A percentile compares a stretch with the other conserved stretches of the same genome.
phyloP scores from a whole-genome alignment of 805 yeast genomes.

The Komagataella ulmi region DNA sequence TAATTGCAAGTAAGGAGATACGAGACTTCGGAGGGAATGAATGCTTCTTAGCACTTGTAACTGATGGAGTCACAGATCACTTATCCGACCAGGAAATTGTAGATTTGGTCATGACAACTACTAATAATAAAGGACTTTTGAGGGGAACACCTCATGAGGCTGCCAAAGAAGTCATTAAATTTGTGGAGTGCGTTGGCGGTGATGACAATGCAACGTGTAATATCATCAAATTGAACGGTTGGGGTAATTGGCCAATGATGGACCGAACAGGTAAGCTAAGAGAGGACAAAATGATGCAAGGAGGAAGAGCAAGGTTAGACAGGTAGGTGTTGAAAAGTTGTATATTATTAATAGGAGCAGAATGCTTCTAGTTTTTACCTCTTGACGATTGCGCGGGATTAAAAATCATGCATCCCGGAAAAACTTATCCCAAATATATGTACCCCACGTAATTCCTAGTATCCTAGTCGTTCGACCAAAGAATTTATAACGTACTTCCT shows the following conservation, averaged over 20 bases:
- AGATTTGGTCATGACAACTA: slow-evolving; percentile 67
- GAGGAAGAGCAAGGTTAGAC: not conserved
- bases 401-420: not conserved
- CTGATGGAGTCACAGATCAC: slow-evolving; percentile 80
- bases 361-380: not conserved
- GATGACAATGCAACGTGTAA: slow-evolving; percentile 94
- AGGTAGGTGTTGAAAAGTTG: not conserved
- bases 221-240: slow-evolving; percentile 68
- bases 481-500: not conserved
- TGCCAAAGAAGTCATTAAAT: slow-evolving; percentile 75
- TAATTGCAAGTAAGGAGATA: slow-evolving; percentile 8
- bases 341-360: not conserved
- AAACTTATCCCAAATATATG: not conserved
- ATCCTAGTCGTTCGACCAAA: not conserved
- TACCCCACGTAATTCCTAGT: not conserved
- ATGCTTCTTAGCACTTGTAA: slow-evolving; percentile 66
- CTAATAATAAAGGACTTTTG: slow-evolving; percentile 47
- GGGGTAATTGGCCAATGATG: slow-evolving; percentile 86
- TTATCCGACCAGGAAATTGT: slow-evolving; percentile 85
- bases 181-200: slow-evolving; percentile 77
- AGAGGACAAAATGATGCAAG: slow-evolving; percentile 39
- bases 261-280: slow-evolving; percentile 79
- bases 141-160: slow-evolving; percentile 75
- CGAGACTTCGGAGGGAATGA: slow-evolving; percentile 68
- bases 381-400: not conserved